Evolutionary conservation across 352 stramenopile genomes (phyloP).

Genomic region (Pythium coloratum): DNA sequence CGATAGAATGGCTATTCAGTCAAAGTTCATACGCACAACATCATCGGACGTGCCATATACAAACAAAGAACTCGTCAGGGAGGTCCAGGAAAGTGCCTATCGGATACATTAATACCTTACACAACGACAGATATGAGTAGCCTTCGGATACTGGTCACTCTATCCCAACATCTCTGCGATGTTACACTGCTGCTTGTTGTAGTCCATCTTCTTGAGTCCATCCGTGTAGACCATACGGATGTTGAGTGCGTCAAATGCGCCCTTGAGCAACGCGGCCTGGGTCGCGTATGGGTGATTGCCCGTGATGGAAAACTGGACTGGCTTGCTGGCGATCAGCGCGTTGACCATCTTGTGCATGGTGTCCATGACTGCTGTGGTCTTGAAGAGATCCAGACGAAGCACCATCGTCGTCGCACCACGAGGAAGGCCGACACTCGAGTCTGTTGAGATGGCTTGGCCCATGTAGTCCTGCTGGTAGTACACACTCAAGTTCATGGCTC

Average conservation of each 20-base stretch:
- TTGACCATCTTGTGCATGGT: conserved; percentile 8
- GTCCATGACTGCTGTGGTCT: neutral
- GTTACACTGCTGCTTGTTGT: conserved; percentile 5
- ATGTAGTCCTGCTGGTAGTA: conserved; percentile 64
- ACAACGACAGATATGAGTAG: too few relatives aligned
- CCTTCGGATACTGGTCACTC: too few relatives aligned
- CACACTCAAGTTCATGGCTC: conserved; percentile 60
- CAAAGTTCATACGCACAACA: too few relatives aligned
- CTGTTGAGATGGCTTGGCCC: conserved; percentile 36
- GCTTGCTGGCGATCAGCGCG: neutral
- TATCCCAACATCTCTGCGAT: neutral
- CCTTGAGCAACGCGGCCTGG: conserved; percentile 21
- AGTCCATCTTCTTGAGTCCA: conserved; percentile 23
- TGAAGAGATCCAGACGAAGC: neutral
- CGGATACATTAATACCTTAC: too few relatives aligned
- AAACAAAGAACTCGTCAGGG: too few relatives aligned
- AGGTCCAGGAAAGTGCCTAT: too few relatives aligned
- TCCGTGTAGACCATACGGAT: conserved; percentile 32
- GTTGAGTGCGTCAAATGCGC: conserved; percentile 31
- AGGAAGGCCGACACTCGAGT: conserved; percentile 8
- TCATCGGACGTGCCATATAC: too few relatives aligned
- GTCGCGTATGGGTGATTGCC: conserved; percentile 29
- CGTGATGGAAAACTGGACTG: conserved; percentile 24
- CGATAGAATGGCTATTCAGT: too few relatives aligned
- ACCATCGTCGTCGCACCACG: conserved; percentile 1